Evolutionary conservation across 352 stramenopile species (phyloP), one percentile per base, ranked within the genome.

Genomic region (Elongisporangium prolatum): DNA sequence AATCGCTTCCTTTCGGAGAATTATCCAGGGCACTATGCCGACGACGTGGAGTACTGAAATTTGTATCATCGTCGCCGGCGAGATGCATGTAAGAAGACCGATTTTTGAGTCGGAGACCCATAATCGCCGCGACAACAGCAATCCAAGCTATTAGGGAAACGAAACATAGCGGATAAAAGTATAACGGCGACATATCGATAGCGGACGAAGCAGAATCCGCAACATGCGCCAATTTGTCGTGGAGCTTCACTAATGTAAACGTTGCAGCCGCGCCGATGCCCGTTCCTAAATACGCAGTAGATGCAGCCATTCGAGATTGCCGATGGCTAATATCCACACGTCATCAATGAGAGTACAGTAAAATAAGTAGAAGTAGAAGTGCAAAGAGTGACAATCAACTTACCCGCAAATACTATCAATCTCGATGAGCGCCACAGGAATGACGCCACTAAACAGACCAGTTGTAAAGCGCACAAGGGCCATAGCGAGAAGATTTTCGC

Each of bases 401-500:
- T 64, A 80, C 71, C 82, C 83, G 60, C 84, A 93, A 47, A 93
- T 91, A 34, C 87, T 89, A 63, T 93, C 84, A 21, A 91, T 90
- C 60, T 93, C 80, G 48, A 91, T 90, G 17, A 89, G 66, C 28
- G 84, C 80, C 40, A 91, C 80, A 4, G 84, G 81, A 16, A 86
- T 61, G 17, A 91, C 84, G 21, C 84, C 84, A 47, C 80, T 93
- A 52, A 87, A 87, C 5, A 93, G 65, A 1, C 84, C 84, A 3
- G 78, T 93, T 8, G 80, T 74, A 48, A 93, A 91, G 50, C 83
- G 83, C 61, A 91, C 81, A 21, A 93, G 71, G 10, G 75, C 71
- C 71, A 93, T 91, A n/a, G 80, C 79, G 25, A 88, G 40, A 49
- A 93, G 59, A 63, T 75, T 91, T 63, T 91, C 80, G 56, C 83